These are phyloP conservation scores for Metschnikowia sp. DNA, from an alignment of 805 yeast genomes.

Conservation along the genomic window DNA sequence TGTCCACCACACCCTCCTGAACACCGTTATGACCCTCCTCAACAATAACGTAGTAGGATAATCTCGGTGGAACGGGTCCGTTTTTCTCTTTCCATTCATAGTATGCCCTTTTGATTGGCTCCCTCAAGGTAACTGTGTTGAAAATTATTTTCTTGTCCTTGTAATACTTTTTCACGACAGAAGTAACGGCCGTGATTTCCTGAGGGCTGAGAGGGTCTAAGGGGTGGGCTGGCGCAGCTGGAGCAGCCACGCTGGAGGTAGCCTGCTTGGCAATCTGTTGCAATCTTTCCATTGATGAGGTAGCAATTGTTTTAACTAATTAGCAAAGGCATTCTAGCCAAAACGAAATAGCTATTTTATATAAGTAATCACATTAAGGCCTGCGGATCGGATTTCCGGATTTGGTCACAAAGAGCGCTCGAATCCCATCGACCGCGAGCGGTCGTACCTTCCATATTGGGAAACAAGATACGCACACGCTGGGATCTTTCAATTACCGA, in stretches of 20 bases:
- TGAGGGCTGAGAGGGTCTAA: slow-evolving; percentile 65
- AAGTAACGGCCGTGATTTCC: slow-evolving; percentile 60
- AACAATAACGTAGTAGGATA: slow-evolving; percentile 63
- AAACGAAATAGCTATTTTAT: neutral
- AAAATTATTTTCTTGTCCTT: slow-evolving; percentile 47
- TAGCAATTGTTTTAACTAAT: neutral
- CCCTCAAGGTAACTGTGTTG: slow-evolving; percentile 68
- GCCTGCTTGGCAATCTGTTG: slow-evolving; percentile 62
- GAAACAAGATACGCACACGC: slow-evolving; percentile 9
- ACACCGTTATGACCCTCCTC: slow-evolving; percentile 59
- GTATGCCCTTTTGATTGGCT: slow-evolving; percentile 63
- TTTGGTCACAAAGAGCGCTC: slow-evolving; percentile 6
- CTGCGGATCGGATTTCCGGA: slow-evolving; percentile 13
- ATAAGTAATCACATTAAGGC: neutral
- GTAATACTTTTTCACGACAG: slow-evolving; percentile 47
- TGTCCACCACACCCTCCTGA: slow-evolving; percentile 67
- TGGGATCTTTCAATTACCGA: too few relatives aligned
- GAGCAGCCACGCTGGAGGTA: slow-evolving; percentile 51
- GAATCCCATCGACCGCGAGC: neutral
- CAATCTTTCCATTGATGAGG: slow-evolving; percentile 54
- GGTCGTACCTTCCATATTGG: slow-evolving; percentile 7
- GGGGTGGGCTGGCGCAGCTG: slow-evolving; percentile 59
- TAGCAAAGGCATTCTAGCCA: neutral
- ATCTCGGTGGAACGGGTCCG: slow-evolving; percentile 64
- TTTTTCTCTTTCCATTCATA: slow-evolving; percentile 61